Base-by-base conservation (phyloP, 83 land plant genomes). In the Diphasiastrum complanatum region DNA sequence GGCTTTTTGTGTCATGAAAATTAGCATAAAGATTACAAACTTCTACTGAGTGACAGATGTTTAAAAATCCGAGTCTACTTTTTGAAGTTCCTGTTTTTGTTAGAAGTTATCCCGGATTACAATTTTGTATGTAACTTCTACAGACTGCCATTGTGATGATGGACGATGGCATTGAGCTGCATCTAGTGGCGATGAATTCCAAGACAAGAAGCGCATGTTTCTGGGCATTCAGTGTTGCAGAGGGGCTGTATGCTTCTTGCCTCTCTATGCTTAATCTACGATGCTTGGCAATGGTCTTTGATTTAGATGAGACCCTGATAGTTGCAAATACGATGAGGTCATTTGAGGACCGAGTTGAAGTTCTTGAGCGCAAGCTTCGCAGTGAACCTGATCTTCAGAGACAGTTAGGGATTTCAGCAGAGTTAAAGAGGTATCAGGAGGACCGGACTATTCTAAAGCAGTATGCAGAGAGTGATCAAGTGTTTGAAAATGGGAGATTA, bases 321-420 rank as follows among this genome's bases (percentile, higher is more conserved):
- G 95, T 92, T 26, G 98, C 98, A 27, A 92, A 92, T 63, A 92
- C 98, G 10, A 76, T 85, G 81, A 81, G 82, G 55, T 85, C 98
- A 0, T 92, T 92, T 56, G 96, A 92, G 68, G 87, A 88, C 50
- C 70, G 88, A 33, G 89, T 92, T 38, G 96, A 92, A 27, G 78
- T 63, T 25, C 71, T 92, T 20, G 63, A 68, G 40, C 52, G 66
- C 48, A 81, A 83, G 72, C 61, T 88, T 51, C 51, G 47, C 2
- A 65, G 64, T 1, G 85, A 85, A 49, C 47, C 60, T 11, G 98
- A 92, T 69, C 75, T 79, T 4, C 47, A 77, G 47, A 62, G 78
- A 29, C 30, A 33, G 0, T 36, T 74, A 1, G 82, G 78, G 33
- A 81, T 89, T 79, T n/a, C 72, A 5, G 83, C 88, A 12, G 85